Conservation (phyloP, 1,284 basidiomycete genomes). For the Moesziomyces antarcticus region DNA sequence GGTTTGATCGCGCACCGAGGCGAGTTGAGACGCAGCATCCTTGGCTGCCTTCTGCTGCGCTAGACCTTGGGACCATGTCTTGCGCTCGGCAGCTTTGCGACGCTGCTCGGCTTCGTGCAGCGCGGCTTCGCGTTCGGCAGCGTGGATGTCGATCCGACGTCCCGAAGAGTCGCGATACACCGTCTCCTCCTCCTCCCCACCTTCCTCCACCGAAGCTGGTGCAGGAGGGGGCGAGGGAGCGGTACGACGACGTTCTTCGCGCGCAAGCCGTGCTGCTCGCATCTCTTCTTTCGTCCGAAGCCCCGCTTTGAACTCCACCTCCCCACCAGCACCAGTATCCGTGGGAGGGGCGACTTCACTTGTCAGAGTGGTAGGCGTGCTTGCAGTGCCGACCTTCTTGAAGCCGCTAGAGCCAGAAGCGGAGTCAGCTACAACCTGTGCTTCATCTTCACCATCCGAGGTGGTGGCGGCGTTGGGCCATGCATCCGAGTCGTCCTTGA, state of each 20-base stretch:
- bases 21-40: conserved; percentile 23
- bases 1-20: conserved; percentile 6
- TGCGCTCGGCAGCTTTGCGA: conserved; percentile 80
- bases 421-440: conserved; percentile 29
- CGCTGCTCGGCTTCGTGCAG: conserved; percentile 50
- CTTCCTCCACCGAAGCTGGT: conserved; percentile 65
- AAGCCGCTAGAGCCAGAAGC: conserved; percentile 15
- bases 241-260: conserved; percentile 18
- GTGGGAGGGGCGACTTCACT: neutral
- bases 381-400: conserved; percentile 21
- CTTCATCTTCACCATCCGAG: conserved; percentile 36
- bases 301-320: conserved; percentile 41
- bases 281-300: conserved; percentile 53
- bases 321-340: neutral
- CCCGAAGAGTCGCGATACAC: conserved; percentile 92
- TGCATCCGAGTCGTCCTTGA: conserved; percentile 55
- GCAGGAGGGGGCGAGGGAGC: neutral
- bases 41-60: conserved; percentile 79
- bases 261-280: conserved; percentile 40
- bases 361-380: neutral
- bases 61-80: conserved; percentile 93
- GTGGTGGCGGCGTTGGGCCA: conserved; percentile 18
- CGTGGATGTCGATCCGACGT: conserved; percentile 86
- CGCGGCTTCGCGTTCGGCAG: conserved; percentile 82
- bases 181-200: conserved; percentile 76